Conservation (phyloP, 139 green algal species). For the Chloropicon primus region DNA sequence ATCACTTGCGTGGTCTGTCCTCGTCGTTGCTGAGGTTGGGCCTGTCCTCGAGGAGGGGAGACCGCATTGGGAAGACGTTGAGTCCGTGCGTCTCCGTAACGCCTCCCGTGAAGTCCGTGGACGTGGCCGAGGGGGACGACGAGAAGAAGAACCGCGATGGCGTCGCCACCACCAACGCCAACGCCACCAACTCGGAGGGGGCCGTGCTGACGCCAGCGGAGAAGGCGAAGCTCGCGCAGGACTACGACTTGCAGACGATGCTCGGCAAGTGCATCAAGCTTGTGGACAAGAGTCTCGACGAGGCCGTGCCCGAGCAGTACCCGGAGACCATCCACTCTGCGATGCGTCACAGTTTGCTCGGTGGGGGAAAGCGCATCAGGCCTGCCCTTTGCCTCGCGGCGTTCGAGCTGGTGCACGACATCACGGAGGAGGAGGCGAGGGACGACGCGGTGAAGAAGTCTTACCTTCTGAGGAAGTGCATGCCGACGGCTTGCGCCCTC, state of each 20-base stretch:
- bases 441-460: not conserved
- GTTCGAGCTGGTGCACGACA: slow-evolving; percentile 81
- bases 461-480: slow-evolving; percentile 35
- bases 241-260: not conserved
- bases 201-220: not conserved
- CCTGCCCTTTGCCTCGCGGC: slow-evolving; percentile 86
- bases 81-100: not conserved
- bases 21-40: not conserved
- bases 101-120: not conserved
- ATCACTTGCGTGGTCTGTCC: not conserved
- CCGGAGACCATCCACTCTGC: slow-evolving; percentile 77
- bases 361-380: slow-evolving; percentile 89
- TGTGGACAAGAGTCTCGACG: slow-evolving; percentile 43
- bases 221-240: slow-evolving; percentile 6
- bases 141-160: too few relatives aligned
- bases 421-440: slow-evolving; percentile 17
- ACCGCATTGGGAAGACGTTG: not conserved
- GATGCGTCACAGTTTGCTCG: slow-evolving; percentile 91
- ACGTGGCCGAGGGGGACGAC: not conserved
- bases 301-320: slow-evolving; percentile 63
- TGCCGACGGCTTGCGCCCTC: slow-evolving; percentile 89
- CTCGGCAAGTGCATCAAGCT: not conserved
- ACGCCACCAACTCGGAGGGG: too few relatives aligned
- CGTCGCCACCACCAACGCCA: too few relatives aligned
- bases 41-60: too few relatives aligned